Base-by-base conservation (phyloP, 2,329 filamentous ascomycete genomes). In the Dryadomyces quercus-mongolicae region DNA sequence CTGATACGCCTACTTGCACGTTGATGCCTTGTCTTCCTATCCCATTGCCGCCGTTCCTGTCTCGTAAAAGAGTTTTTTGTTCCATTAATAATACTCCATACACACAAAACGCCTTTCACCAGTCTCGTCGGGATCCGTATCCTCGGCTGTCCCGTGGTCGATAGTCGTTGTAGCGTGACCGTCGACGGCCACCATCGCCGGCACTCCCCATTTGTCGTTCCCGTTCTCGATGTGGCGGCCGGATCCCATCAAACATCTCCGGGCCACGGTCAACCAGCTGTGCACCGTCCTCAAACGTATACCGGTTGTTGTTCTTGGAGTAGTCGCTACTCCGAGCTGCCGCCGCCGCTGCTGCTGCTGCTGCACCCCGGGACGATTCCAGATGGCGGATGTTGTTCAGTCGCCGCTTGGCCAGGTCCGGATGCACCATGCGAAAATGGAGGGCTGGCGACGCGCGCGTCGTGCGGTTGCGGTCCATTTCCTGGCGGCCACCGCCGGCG, bases 241-340 rank as follows among this genome's bases (percentile, higher is more conserved):
- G 71, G 57, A 85, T 82, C 16, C 80, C 81, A 49, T 80, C 70
- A 62, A 84, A 84, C 42, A 84, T 81, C 65, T 90, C 86, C 16
- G 80, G 80, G 15, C 86, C 86, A 53, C 83, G 76, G 65, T 90
- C 85, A 47, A 90, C 84, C 53, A 90, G 81, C 6, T 68, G 63
- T 56, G 83, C 80, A 1, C 74, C 75, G 54, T 82, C 72, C 65
- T 89, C 85, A 61, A 90, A 90, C 0, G 83, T 85, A 65, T 88
- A 89, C 36, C 86, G 75, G 64, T 86, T 82, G 68, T 80, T 80
- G 52, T 80, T 58, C 71, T 66, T 77, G 78, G 58, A 71, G 48
- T 59, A 60, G 20, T 57, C 51, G 52, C 55, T 52, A 34, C 38
- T 51, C 34, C 20, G 42, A n/a, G 13, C 47, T 22, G 5, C 51